These are phyloP conservation scores for Penicillium sp. DNA, from an alignment of 2,329 filamentous ascomycete species.

Conservation along the genomic window DNA sequence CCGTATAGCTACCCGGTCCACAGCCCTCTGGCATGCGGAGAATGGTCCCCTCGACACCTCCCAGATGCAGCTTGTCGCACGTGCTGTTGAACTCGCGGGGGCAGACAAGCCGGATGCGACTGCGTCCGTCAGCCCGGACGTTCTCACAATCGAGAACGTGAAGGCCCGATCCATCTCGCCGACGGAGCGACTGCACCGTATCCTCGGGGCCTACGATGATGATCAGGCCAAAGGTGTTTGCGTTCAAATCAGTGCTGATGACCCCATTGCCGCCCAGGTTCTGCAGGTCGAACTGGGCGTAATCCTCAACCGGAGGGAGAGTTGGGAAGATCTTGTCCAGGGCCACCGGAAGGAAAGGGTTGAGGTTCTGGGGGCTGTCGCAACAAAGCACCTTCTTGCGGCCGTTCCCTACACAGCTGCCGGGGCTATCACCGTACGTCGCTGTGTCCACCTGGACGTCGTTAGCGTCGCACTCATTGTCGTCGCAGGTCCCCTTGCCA, in stretches of 20 bases:
- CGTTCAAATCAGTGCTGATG: not conserved
- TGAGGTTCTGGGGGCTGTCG: slow-evolving; percentile 2
- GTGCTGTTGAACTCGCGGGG: not conserved
- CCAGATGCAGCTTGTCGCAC: not conserved
- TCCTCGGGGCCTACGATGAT: not conserved
- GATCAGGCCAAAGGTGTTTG: not conserved
- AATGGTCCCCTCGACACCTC: slow-evolving; percentile 7
- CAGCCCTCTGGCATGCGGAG: slow-evolving; percentile 8
- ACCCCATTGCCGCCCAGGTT: not conserved
- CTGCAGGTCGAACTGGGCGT: slow-evolving; percentile 6
- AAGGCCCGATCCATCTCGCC: not conserved
- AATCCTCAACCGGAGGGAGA: slow-evolving; percentile 7
- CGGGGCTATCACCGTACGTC: too few species aligned
- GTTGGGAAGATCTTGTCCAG: slow-evolving; percentile 10
- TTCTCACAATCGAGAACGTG: not conserved
- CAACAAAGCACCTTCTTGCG: slow-evolving; percentile 11
- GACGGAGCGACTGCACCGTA: not conserved
- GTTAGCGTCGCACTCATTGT: slow-evolving; percentile 17
- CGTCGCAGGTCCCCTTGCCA: slow-evolving; percentile 17
- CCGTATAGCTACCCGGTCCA: slow-evolving; percentile 1
- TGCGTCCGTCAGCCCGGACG: not conserved
- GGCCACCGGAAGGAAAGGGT: slow-evolving; percentile 6
- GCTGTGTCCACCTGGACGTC: slow-evolving; percentile 9
- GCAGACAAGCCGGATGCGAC: too few species aligned
- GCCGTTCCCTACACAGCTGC: slow-evolving; percentile 3